A percentile compares a stretch with the other conserved stretches of the same genome.
These are phyloP conservation scores for Coprinopsis marcescibilis DNA, from an alignment of 768 basidiomycete species.

Conservation along the genomic window DNA sequence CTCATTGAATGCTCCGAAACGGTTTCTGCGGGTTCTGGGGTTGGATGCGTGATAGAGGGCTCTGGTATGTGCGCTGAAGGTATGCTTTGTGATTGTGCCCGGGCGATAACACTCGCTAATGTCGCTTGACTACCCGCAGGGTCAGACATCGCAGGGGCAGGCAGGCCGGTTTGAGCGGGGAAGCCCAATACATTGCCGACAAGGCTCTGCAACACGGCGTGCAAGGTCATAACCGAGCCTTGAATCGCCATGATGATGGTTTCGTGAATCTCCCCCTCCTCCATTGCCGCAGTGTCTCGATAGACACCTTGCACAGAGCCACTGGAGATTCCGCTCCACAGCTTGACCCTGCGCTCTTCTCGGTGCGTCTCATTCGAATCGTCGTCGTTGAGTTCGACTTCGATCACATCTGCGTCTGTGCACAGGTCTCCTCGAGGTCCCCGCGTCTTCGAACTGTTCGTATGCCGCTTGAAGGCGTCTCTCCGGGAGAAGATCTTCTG, in stretches of 20 bases:
- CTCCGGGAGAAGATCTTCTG: slow-evolving; percentile 69
- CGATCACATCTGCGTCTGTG: slow-evolving; percentile 51
- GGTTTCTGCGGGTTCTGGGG: neutral
- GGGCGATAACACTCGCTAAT: slow-evolving; percentile 65
- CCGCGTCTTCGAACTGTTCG: slow-evolving; percentile 49
- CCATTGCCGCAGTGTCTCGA: slow-evolving; percentile 29
- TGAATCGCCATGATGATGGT: slow-evolving; percentile 45
- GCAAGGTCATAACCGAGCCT: slow-evolving; percentile 46
- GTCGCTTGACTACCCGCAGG: slow-evolving; percentile 58
- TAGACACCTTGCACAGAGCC: slow-evolving; percentile 19
- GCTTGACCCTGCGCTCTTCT: slow-evolving; percentile 54
- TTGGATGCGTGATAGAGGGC: slow-evolving; percentile 9
- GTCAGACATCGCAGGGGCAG: slow-evolving; percentile 29
- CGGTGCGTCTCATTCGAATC: slow-evolving; percentile 41
- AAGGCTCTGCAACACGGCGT: slow-evolving; percentile 49
- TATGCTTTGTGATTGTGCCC: slow-evolving; percentile 53
- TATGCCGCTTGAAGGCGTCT: slow-evolving; percentile 76
- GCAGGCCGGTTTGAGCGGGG: slow-evolving; percentile 23
- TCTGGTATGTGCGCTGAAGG: slow-evolving; percentile 15
- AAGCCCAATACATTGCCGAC: slow-evolving; percentile 52
- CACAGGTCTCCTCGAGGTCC: slow-evolving; percentile 50
- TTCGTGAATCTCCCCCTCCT: slow-evolving; percentile 59
- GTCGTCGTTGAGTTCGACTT: slow-evolving; percentile 46
- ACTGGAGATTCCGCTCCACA: slow-evolving; percentile 59
- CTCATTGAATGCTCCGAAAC: slow-evolving; percentile 9